Conservation (phyloP, 371 early-diverging fungal genomes). For the Mucor velutinosus region DNA sequence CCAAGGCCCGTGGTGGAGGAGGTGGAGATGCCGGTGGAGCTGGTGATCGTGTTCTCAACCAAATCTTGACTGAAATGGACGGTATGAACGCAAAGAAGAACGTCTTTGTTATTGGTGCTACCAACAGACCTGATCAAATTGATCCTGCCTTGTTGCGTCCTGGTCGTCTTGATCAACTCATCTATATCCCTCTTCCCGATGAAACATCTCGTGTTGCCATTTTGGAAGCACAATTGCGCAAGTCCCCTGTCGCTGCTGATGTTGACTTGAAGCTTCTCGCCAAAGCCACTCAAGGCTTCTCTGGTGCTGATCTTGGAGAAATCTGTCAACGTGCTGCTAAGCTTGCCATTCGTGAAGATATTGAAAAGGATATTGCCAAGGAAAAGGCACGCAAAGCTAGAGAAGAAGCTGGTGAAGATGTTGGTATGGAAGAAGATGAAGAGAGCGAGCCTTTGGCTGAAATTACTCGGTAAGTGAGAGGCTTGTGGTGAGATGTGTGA, state of each 20-base stretch:
- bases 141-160: conserved; percentile 70
- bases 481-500: neutral
- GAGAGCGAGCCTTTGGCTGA: conserved; percentile 81
- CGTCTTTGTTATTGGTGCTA: conserved; percentile 99
- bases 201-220: conserved; percentile 88
- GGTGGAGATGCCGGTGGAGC: conserved; percentile 94
- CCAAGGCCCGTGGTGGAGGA: conserved; percentile 92
- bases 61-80: conserved; percentile 99
- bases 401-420: conserved; percentile 65
- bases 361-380: conserved; percentile 87
- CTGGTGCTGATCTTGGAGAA: conserved; percentile 99
- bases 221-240: conserved; percentile 93
- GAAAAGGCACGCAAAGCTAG: conserved; percentile 75
- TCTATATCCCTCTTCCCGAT: conserved; percentile 99
- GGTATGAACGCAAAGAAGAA: conserved; percentile 99
- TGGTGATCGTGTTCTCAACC: conserved; percentile 99
- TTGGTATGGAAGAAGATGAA: conserved; percentile 82
- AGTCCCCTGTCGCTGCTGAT: conserved; percentile 90
- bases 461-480: conserved; percentile 68
- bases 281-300: conserved; percentile 95
- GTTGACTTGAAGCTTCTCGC: conserved; percentile 92
- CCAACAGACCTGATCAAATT: conserved; percentile 74
- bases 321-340: conserved; percentile 99
- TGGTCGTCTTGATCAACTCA: conserved; percentile 99
- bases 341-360: conserved; percentile 98